A percentile compares a stretch with the other conserved stretches of the same genome.
These are phyloP conservation scores for Teunomyces atbi DNA, from an alignment of 805 yeast genomes.

Conservation along the genomic window DNA sequence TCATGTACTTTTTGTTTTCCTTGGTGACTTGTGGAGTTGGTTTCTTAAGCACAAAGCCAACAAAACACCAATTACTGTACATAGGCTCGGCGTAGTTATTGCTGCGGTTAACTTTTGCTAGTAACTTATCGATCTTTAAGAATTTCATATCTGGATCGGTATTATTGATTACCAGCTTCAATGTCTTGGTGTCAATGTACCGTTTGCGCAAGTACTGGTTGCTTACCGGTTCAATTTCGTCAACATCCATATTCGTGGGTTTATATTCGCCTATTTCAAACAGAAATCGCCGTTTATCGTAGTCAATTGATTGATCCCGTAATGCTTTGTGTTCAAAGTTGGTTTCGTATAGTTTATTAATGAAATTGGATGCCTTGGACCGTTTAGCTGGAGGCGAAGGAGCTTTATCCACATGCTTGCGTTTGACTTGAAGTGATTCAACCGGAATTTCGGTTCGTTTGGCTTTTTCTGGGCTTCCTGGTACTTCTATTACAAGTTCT, in stretches of 20 bases:
- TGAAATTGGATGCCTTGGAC: slow-evolving; percentile 14
- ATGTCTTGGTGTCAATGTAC: slow-evolving; percentile 27
- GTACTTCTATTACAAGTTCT: slow-evolving; percentile 9
- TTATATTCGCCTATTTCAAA: slow-evolving; percentile 17
- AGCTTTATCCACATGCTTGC: not conserved
- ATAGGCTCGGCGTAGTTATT: slow-evolving; percentile 59
- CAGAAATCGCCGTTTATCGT: slow-evolving; percentile 22
- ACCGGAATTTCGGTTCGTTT: slow-evolving; percentile 2
- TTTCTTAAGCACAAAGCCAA: slow-evolving; percentile 68
- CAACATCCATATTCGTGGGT: slow-evolving; percentile 8
- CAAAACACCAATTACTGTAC: slow-evolving; percentile 72
- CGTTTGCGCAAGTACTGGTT: slow-evolving; percentile 16
- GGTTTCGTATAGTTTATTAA: slow-evolving; percentile 17
- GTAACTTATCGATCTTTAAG: slow-evolving; percentile 55
- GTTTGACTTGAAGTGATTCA: not conserved
- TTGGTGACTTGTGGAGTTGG: slow-evolving; percentile 49
- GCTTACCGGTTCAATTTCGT: slow-evolving; percentile 23
- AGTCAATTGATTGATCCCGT: slow-evolving; percentile 16
- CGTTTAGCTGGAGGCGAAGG: not conserved
- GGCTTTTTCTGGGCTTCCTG: slow-evolving; percentile 10
- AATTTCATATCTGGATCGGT: slow-evolving; percentile 39
- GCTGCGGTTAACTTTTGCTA: slow-evolving; percentile 69
- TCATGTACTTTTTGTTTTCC: slow-evolving; percentile 50
- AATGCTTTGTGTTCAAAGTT: slow-evolving; percentile 6
- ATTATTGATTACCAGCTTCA: slow-evolving; percentile 42